Conservation (phyloP, 2,329 filamentous ascomycete genomes). For the Aphanoascus verrucosus region DNA sequence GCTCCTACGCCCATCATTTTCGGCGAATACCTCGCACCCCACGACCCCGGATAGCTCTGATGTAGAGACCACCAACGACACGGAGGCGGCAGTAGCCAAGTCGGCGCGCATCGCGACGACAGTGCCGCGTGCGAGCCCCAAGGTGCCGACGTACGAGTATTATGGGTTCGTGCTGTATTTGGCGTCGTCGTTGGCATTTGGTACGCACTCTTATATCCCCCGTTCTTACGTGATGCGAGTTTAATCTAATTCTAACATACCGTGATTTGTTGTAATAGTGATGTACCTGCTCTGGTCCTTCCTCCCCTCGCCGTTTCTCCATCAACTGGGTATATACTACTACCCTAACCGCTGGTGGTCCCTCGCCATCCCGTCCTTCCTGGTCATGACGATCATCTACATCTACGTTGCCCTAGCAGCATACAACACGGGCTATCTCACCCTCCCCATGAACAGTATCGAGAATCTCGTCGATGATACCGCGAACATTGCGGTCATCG, state of each 20-base stretch:
- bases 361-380: constrained; percentile 77
- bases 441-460: constrained; percentile 63
- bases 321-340: constrained; percentile 88
- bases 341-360: constrained; percentile 98
- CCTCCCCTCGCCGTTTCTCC: constrained; percentile 80
- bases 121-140: constrained; percentile 74
- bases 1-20: constrained; percentile 63
- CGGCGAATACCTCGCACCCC: constrained; percentile 63
- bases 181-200: constrained; percentile 70
- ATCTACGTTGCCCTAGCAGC: constrained; percentile 86
- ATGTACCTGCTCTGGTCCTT: constrained; percentile 74
- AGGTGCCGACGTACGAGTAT: constrained; percentile 98
- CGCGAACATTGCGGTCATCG: constrained; percentile 73
- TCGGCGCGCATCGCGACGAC: constrained; percentile 50
- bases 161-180: constrained; percentile 97
- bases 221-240: not conserved
- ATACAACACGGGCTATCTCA: constrained; percentile 85
- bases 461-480: constrained; percentile 90
- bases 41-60: constrained; percentile 88
- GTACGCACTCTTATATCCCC: constrained; percentile 43
- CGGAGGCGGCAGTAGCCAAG: constrained; percentile 49
- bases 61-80: constrained; percentile 58
- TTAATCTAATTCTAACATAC: not conserved
- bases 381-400: constrained; percentile 80
- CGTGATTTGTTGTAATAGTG: constrained; percentile 24